These are phyloP conservation scores for Candida coleopterorum DNA, from an alignment of 805 yeast genomes.

Conservation along the genomic window DNA sequence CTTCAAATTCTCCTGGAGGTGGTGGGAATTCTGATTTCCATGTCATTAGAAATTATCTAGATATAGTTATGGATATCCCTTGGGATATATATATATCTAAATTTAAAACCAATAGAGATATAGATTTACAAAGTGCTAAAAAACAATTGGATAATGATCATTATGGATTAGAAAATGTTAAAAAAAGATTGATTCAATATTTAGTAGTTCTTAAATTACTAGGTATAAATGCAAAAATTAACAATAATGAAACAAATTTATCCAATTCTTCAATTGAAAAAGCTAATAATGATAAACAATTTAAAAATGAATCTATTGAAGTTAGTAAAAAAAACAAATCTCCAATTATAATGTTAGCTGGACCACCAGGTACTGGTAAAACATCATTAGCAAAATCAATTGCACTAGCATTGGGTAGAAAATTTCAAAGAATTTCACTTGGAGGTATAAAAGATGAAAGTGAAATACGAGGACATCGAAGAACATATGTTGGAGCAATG, in stretches of 20 bases:
- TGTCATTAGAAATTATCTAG: slow-evolving; percentile 59
- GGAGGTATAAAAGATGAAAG: slow-evolving; percentile 90
- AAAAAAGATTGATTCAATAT: slow-evolving; percentile 72
- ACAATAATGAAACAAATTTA: background rate
- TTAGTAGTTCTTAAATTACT: slow-evolving; percentile 68
- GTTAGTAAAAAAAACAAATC: slow-evolving; percentile 42
- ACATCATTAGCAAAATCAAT: slow-evolving; percentile 82
- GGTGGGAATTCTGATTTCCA: slow-evolving; percentile 57
- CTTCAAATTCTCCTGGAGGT: slow-evolving; percentile 33
- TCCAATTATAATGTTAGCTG: slow-evolving; percentile 77
- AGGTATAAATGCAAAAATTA: slow-evolving; percentile 27
- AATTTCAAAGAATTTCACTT: slow-evolving; percentile 73
- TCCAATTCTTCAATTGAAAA: slow-evolving; percentile 18
- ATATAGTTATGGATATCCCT: slow-evolving; percentile 61
- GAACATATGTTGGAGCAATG: slow-evolving; percentile 91
- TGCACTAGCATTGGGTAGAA: slow-evolving; percentile 67
- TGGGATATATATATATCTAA: slow-evolving; percentile 41
- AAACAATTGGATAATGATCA: slow-evolving; percentile 38
- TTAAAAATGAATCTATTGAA: slow-evolving; percentile 11
- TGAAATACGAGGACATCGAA: slow-evolving; percentile 84
- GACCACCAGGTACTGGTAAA: slow-evolving; percentile 94
- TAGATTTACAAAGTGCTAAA: slow-evolving; percentile 44
- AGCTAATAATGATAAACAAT: slow-evolving; percentile 31
- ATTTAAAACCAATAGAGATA: slow-evolving; percentile 34
- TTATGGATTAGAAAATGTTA: slow-evolving; percentile 41